Base-by-base conservation (phyloP, 2,329 filamentous ascomycete species). In the Fusarium falciforme region DNA sequence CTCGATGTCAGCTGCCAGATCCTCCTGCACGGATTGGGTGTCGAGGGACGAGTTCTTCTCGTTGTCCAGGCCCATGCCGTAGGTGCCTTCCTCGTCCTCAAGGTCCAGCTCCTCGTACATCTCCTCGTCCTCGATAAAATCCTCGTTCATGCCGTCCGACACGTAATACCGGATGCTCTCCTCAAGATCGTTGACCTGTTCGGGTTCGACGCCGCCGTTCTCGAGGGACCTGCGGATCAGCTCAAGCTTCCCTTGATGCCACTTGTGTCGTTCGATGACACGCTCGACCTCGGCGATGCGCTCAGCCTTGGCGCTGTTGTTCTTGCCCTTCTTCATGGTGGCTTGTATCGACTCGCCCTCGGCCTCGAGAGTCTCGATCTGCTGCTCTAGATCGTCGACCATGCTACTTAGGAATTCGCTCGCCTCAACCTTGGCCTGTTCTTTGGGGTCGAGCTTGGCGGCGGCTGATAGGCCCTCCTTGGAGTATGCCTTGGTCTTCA, bases 401-500 rank as follows among this genome's bases (percentile, higher is more conserved):
- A 94, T 95, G 67, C 86, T 89, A 71, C 91, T 92, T 54, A 99
- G 87, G 84, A 98, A 98, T 66, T 98, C 93, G 85, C 92, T 91
- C 33, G 93, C 89, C 79, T 98, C 96, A 71, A 93, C 88, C 85
- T 98, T 97, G 82, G 97, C 96, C 83, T 97, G 94, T 83, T 98
- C 96, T 82, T 95, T 97, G n/a, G 96, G 96, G 85, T 99, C 96
- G 74, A 98, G 89, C 84, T 97, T 97, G 60, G 94, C 92, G 29
- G 95, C 94, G 61, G 96, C 94, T 73, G 94, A 96, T 75, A 99
- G 86, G 52, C 96, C 96, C 85, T 98, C 96, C 87, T 99, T 98
- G 72, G 96, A 98, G 85, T 98, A 99, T 71, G 96, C 96, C 84
- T 99, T 99, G 66, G 96, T 99, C 88, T 99, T 99, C 96, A 99